Base-by-base conservation (phyloP, 148 eudicot species). In the Euryodendron excelsum region DNA sequence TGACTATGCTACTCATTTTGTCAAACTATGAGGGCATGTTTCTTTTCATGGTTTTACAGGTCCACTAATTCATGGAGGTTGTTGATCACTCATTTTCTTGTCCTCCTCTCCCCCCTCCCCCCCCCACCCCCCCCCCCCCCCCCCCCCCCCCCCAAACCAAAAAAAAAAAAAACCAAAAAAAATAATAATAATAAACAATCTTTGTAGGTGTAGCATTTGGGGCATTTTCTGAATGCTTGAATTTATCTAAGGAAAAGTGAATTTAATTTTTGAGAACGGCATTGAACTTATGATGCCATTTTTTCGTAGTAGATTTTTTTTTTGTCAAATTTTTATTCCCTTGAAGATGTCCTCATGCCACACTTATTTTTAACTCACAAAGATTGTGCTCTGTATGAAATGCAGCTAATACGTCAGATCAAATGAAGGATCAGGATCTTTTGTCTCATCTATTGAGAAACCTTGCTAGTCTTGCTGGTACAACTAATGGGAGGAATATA, bases 361-460 rank as follows among this genome's bases (percentile, higher is more conserved):
- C 25, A 18, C 27, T 13, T 21, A 18, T 8, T 21, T 4, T 8
- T 3, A 8, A n/a, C n/a, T n/a, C 60, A 18, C 23, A 55, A 21
- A 60, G 33, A 1, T 1, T 60, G 4, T 27, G 30, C 58, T 9
- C 28, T 47, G 27, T 77, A 39, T 23, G 60, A 76, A 77, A 66
- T 88, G 89, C 92, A 94, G 98, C 93, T 66, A 89, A 83, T 87
- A 84, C 80, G 79, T 86, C 92, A 34, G 81, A 84, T 77, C 90
- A 94, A 75, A 61, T 87, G 55, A 85, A 85, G 56, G 94, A 87
- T 85, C 94, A 92, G 79, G 95, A 94, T 83, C 82, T 91, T 74
- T 85, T 94, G 21, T 87, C 95, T 79, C 95, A 92, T 82, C 83
- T 94, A 64, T 75, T 94, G 86, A 85, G 75, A 71, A 94, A 86